Evolutionary conservation across 2,329 filamentous ascomycete genomes (phyloP), one percentile per base, ranked within the genome.

Genomic region (Botrytis squamosa): DNA sequence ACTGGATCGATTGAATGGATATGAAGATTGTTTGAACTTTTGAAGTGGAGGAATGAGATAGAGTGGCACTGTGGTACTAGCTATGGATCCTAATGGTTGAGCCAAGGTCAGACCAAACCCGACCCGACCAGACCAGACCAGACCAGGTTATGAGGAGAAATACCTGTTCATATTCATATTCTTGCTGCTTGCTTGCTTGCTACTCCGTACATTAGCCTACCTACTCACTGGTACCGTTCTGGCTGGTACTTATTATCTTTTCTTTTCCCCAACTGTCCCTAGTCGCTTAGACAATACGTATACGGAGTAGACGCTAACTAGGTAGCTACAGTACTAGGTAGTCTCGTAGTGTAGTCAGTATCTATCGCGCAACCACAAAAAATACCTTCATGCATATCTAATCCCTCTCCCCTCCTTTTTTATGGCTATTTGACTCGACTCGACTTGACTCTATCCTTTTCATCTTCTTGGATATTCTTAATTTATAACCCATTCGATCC

Each of bases 331-430:
- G 6, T 57, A 18, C n/a, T 29, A 57, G 52, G n/a, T 18, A 29
- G 29, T 29, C 29, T 29, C 29, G 29, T 29, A 10, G 52, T 14
- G 42, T 44, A 44, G 42, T 18, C 9, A 18, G 52, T 33, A 57
- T 29, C 52, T 29, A 57, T 57, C 52, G n/a, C 52, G 52, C 52
- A 57, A 57, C 52, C n/a, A 29, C n/a, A 5, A n/a, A 57, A 55
- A 29, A 55, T 29, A 55, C 52, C 52, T 55, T 55, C 52, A 29
- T 55, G 18, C 52, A 55, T 55, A 55, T 55, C 52, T 55, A 29
- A 55, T 55, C 52, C n/a, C 52, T 57, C 52, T 57, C 52, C 52
- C 52, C 52, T 57, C 52, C 52, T 57, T 57, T 57, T 57, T 57
- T 9, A 9, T n/a, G 38, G 14, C 38, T 18, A 20, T 6, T 63